Evolutionary conservation across 2,329 filamentous ascomycete genomes (phyloP).

Genomic region (Trichoderma sp.): DNA sequence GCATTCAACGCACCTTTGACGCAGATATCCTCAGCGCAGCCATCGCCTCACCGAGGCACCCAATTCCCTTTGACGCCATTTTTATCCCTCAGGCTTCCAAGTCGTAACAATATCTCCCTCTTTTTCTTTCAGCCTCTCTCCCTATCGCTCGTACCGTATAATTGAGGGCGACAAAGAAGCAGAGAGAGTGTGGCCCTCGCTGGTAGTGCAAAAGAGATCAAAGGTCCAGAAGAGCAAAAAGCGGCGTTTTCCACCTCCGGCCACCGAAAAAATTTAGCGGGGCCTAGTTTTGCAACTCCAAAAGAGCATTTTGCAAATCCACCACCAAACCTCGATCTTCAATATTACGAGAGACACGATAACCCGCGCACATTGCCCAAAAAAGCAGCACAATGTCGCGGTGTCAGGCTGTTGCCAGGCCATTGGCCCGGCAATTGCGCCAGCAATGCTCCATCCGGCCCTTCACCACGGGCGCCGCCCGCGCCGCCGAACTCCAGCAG

Average conservation of each 20-base stretch:
- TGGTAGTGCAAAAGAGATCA: constrained; percentile 2
- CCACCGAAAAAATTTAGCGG: constrained; percentile 38
- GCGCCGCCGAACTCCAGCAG: constrained; percentile 36
- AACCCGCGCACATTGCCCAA: not conserved
- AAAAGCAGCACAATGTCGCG: constrained; percentile 53
- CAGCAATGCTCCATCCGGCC: constrained; percentile 44
- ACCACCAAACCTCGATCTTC: constrained; percentile 17
- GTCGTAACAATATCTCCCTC: not conserved
- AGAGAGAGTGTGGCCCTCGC: not conserved
- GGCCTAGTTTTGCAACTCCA: constrained; percentile 28
- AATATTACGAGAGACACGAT: not conserved
- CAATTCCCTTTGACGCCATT: constrained; percentile 49
- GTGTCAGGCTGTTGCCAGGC: constrained; percentile 61
- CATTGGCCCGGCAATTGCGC: constrained; percentile 57
- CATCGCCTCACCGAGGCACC: constrained; percentile 57
- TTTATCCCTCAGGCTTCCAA: constrained; percentile 26
- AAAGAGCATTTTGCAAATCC: constrained; percentile 35
- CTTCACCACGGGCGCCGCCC: constrained; percentile 42
- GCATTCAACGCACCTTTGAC: constrained; percentile 37
- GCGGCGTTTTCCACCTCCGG: constrained; percentile 27
- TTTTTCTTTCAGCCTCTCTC: not conserved
- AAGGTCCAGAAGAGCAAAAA: constrained; percentile 28
- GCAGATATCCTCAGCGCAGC: constrained; percentile 52
- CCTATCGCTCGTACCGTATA: not conserved
- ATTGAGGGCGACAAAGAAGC: not conserved